Percentiles rank a stretch among this genome's conserved stretches.
Conservation (phyloP, 2,329 filamentous ascomycete species). For the Byssothecium circinans region DNA sequence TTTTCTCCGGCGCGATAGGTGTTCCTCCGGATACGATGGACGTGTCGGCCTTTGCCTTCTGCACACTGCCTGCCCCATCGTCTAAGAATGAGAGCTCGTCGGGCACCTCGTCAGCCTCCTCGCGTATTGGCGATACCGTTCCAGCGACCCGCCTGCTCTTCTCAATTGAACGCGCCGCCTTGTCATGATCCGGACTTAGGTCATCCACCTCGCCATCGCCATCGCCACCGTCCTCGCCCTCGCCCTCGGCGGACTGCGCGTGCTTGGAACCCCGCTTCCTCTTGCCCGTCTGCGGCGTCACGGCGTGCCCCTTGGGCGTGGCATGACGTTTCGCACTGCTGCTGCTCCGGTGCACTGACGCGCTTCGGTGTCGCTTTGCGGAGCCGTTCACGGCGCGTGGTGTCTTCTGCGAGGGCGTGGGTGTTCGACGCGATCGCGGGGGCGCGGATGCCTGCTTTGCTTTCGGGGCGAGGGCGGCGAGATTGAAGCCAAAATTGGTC, state of each 20-base stretch:
- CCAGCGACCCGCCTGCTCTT: conserved; percentile 29
- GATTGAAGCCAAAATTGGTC: conserved; percentile 54
- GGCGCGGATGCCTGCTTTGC: conserved; percentile 33
- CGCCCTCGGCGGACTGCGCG: conserved; percentile 18
- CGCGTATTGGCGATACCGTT: conserved; percentile 25
- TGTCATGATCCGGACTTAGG: conserved; percentile 34
- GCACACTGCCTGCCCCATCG: conserved; percentile 16
- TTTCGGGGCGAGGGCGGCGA: conserved; percentile 24
- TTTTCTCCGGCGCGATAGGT: too few species aligned
- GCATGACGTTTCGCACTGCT: conserved; percentile 15
- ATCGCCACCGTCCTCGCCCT: too few species aligned
- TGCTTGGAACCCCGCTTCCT: conserved; percentile 33
- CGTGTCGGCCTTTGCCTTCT: too few species aligned
- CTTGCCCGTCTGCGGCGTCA: conserved; percentile 38
- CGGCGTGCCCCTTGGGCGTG: conserved; percentile 19
- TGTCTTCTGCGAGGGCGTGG: conserved; percentile 18
- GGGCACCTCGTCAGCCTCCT: conserved; percentile 28
- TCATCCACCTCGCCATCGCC: conserved; percentile 37
- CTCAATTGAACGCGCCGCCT: conserved; percentile 29
- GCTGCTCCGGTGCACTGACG: conserved; percentile 31
- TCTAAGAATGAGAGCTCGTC: conserved; percentile 34
- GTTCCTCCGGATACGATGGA: too few species aligned
- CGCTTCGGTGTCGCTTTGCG: conserved; percentile 31
- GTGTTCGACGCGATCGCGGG: conserved; percentile 28
- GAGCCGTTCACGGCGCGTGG: conserved; percentile 24